phyloP scores from a whole-genome alignment of 2,329 filamentous ascomycete species.

The Juglanconis sp. region DNA sequence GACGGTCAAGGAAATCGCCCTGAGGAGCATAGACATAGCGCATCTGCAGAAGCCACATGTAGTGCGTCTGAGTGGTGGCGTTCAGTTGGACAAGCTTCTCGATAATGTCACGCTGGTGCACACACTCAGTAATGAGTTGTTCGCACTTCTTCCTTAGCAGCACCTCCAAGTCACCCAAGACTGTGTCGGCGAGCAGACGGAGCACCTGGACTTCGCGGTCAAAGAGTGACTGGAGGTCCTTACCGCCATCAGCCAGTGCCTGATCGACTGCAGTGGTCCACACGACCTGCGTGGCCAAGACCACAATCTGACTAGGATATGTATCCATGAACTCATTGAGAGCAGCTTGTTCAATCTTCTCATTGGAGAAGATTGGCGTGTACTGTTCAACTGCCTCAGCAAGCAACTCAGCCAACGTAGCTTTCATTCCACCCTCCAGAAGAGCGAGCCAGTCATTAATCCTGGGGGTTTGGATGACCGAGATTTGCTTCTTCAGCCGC shows the following conservation, averaged over 20 bases:
- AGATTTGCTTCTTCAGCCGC: slow-evolving; percentile 84
- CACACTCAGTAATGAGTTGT: slow-evolving; percentile 96
- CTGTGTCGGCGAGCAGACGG: slow-evolving; percentile 79
- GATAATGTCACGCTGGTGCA: slow-evolving; percentile 93
- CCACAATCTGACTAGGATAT: slow-evolving; percentile 92
- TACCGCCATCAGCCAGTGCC: slow-evolving; percentile 69
- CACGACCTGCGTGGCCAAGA: slow-evolving; percentile 86
- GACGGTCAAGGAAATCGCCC: slow-evolving; percentile 75
- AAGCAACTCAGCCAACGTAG: slow-evolving; percentile 84
- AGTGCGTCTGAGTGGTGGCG: slow-evolving; percentile 74
- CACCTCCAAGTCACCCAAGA: slow-evolving; percentile 82
- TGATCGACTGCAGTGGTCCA: slow-evolving; percentile 89
- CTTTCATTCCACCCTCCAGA: slow-evolving; percentile 89
- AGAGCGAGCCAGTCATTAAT: slow-evolving; percentile 99
- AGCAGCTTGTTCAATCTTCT: slow-evolving; percentile 64
- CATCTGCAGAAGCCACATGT: slow-evolving; percentile 95
- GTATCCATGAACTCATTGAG: slow-evolving; percentile 77
- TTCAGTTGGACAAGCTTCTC: slow-evolving; percentile 76
- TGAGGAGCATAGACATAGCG: slow-evolving; percentile 84
- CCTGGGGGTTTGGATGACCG: slow-evolving; percentile 85
- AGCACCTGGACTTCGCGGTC: slow-evolving; percentile 83
- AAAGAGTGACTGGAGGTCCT: slow-evolving; percentile 66
- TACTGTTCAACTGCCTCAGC: slow-evolving; percentile 84
- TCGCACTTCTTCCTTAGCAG: slow-evolving; percentile 95
- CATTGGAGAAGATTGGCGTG: slow-evolving; percentile 69